Conservation (phyloP, 208 protist genomes). For the Leishmania braziliensis region DNA sequence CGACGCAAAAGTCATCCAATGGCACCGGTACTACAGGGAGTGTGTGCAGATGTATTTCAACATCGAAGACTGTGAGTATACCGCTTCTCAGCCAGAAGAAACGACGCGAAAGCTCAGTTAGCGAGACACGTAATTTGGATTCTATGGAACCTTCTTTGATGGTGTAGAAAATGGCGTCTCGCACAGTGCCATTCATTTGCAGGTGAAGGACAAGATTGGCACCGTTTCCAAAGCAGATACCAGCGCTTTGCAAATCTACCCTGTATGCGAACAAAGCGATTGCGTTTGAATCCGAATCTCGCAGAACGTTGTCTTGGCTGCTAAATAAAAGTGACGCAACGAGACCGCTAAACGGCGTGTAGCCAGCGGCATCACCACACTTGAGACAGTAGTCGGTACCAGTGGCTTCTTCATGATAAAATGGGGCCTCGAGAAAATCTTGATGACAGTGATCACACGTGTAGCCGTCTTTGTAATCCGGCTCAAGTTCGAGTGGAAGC, state of each 20-base stretch:
- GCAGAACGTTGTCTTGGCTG: constrained; percentile 10
- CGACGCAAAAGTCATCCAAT: constrained; percentile 24
- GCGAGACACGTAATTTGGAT: constrained; percentile 18
- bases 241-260: constrained; percentile 19
- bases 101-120: constrained; percentile 20
- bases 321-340: constrained; percentile 35
- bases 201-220: constrained; percentile 28
- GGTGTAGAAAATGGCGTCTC: constrained; percentile 15
- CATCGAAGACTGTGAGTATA: constrained; percentile 11
- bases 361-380: constrained; percentile 28
- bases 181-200: constrained; percentile 15
- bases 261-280: constrained; percentile 39
- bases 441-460: constrained; percentile 42
- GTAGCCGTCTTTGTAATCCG: constrained; percentile 45
- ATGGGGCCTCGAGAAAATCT: constrained; percentile 34
- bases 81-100: constrained; percentile 31
- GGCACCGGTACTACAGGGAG: constrained; percentile 19
- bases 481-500: constrained; percentile 42
- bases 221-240: constrained; percentile 30
- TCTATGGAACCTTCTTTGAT: constrained; percentile 8
- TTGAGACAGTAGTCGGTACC: constrained; percentile 44
- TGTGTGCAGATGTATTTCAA: constrained; percentile 35
- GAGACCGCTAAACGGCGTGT: constrained; percentile 32
- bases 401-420: constrained; percentile 41
- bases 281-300: constrained; percentile 24